Evolutionary conservation across 2,329 filamentous ascomycete species (phyloP).

Genomic region (Ophiosphaerella narmari): DNA sequence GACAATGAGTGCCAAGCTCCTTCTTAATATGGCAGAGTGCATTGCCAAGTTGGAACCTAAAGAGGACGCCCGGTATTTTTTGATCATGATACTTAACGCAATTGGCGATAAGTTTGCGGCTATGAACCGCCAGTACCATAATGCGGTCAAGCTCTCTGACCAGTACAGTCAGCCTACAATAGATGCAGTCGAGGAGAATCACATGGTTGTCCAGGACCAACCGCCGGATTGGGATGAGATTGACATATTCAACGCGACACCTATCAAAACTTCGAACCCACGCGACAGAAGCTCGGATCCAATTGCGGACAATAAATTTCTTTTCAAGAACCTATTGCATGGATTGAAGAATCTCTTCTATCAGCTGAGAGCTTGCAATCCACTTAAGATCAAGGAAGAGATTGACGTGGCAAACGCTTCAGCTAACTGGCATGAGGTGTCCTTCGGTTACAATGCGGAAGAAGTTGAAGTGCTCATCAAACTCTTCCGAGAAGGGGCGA

Average conservation of each 20-base stretch:
- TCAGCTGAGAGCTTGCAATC: constrained; percentile 89
- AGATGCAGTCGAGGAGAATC: constrained; percentile 73
- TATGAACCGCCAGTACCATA: constrained; percentile 96
- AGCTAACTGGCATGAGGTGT: constrained; percentile 91
- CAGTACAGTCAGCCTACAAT: constrained; percentile 69
- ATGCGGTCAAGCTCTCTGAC: constrained; percentile 90
- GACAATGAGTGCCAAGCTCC: constrained; percentile 97
- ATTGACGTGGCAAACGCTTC: constrained; percentile 81
- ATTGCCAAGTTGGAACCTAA: constrained; percentile 95
- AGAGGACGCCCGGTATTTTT: constrained; percentile 88
- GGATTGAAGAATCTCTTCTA: constrained; percentile 97
- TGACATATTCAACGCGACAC: constrained; percentile 94
- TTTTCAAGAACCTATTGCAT: constrained; percentile 96
- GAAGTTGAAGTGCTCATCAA: constrained; percentile 97
- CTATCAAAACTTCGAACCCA: constrained; percentile 92
- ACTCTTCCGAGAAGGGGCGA: constrained; percentile 93
- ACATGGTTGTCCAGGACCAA: constrained; percentile 78
- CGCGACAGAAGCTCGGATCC: constrained; percentile 88
- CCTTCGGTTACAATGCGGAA: constrained; percentile 94
- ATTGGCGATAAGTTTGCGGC: constrained; percentile 98
- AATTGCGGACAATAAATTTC: constrained; percentile 94
- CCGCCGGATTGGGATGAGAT: constrained; percentile 96
- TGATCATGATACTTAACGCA: constrained; percentile 96
- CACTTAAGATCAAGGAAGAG: constrained; percentile 56
- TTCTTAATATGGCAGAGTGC: constrained; percentile 97